phyloP scores from a whole-genome alignment of 75 land plant genomes.

The Cunninghamia lanceolata region DNA sequence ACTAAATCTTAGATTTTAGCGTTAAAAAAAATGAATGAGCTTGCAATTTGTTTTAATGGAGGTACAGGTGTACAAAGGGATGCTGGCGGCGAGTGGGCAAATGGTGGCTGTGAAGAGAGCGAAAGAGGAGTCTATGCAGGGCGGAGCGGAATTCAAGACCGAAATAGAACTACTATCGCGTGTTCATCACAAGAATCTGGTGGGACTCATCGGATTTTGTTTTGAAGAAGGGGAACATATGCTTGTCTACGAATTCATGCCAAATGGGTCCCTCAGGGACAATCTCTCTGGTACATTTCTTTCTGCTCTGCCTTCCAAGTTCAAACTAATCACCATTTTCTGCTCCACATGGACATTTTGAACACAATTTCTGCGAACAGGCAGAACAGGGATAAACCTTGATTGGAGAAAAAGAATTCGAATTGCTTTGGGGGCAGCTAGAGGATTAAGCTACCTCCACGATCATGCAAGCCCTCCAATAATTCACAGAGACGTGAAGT shows the following conservation, averaged over 20 bases:
- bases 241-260: conserved; percentile 69
- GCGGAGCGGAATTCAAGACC: conserved; percentile 37
- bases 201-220: conserved; percentile 77
- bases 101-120: conserved; percentile 35
- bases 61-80: conserved; percentile 35
- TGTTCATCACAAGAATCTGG: conserved; percentile 38
- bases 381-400: conserved; percentile 4
- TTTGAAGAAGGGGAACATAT: conserved; percentile 47
- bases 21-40: too few species aligned
- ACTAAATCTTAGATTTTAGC: too few species aligned
- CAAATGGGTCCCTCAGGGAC: conserved; percentile 58
- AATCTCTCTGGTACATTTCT: conserved; percentile 47
- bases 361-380: conserved; percentile 15
- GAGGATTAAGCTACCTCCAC: too few species aligned
- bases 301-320: conserved; percentile 17
- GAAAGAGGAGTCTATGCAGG: conserved; percentile 26
- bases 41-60: neutral
- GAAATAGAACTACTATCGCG: conserved; percentile 18
- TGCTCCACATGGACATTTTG: conserved; percentile 22
- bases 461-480: too few species aligned
- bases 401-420: conserved; percentile 21
- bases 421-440: conserved; percentile 38
- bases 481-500: too few species aligned
- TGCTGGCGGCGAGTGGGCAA: conserved; percentile 8
- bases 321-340: conserved; percentile 10